Base-by-base conservation (phyloP, 176 grass and related monocot species). In the Puccinellia tenuiflora region DNA sequence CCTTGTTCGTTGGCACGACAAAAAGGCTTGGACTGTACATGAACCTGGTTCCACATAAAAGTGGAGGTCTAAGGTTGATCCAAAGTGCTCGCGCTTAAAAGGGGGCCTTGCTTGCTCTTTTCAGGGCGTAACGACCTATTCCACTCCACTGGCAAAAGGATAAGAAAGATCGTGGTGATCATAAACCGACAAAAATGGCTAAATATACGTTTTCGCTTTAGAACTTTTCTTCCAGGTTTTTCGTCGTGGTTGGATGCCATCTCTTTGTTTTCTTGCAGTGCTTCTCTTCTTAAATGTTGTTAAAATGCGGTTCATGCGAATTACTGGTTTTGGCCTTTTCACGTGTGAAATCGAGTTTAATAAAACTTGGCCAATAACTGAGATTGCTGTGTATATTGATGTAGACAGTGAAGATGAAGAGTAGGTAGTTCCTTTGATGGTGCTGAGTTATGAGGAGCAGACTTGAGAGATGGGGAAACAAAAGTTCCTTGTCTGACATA, bases 161-260 rank as follows among this genome's bases (percentile, higher is more conserved):
- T 77, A 62, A 51, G 77, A 30, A 61, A 80, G 13, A 18, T 6
- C 12, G 17, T 60, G 79, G 79, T 75, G 66, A 86, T 83, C 78
- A 86, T 83, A 75, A 90, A 63, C 56, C 21, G 79, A 90, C 84
- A 90, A 64, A 75, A 60, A 74, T 8, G 77, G 52, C 39, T 46
- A 63, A n/a, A 67, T 14, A 46, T n/a, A 5, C 11, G 0, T 37
- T 43, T 43, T 25, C 20, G 70, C 62, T 78, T 72, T 90, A 21
- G 10, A 55, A 33, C 64, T 82, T 30, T 81, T 73, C 33, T 70
- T 73, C 83, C 79, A 73, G 57, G 79, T 82, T 82, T 70, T 29
- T 73, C 51, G 71, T 7, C 29, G 53, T 28, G 78, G 33, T 53
- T 78, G 79, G 88, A 47, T 66, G 73, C 28, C 46, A 79, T 50